Evolutionary conservation across 2,329 filamentous ascomycete species (phyloP).

Genomic region (Emmonsiellopsis sp.): DNA sequence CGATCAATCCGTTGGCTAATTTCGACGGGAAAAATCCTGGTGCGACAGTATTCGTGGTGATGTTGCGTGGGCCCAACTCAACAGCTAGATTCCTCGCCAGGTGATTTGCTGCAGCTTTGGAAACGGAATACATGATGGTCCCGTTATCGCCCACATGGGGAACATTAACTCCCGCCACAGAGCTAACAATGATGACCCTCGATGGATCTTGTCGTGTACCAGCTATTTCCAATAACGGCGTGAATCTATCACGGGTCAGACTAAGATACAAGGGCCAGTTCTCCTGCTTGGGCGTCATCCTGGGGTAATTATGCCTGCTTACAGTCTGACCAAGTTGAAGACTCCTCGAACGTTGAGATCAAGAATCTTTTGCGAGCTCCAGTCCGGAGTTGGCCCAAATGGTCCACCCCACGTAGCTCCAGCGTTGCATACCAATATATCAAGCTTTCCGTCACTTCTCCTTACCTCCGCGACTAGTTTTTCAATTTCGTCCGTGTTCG

Average conservation of each 20-base stretch:
- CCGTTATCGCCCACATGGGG: conserved; percentile 62
- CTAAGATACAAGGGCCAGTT: not conserved
- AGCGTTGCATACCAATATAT: conserved; percentile 86
- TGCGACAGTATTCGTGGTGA: conserved; percentile 63
- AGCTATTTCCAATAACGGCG: conserved; percentile 55
- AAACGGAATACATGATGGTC: conserved; percentile 74
- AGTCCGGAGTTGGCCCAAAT: conserved; percentile 70
- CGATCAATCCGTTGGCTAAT: conserved; percentile 66
- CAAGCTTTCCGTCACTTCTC: conserved; percentile 67
- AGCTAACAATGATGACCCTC: conserved; percentile 74
- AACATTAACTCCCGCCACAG: conserved; percentile 66
- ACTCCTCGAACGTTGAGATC: conserved; percentile 81
- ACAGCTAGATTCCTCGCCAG: conserved; percentile 72
- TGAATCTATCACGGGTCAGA: conserved; percentile 45
- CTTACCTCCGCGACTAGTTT: conserved; percentile 60
- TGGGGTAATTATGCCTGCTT: not conserved
- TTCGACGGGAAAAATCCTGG: conserved; percentile 61
- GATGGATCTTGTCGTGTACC: conserved; percentile 58
- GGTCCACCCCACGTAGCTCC: conserved; percentile 81
- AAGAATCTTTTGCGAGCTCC: conserved; percentile 67
- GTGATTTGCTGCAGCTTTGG: conserved; percentile 80
- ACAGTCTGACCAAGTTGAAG: conserved; percentile 67
- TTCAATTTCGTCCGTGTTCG: conserved; percentile 61
- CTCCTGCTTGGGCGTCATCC: not conserved
- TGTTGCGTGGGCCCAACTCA: conserved; percentile 70